Percentiles rank a stretch among this genome's conserved stretches.
These are phyloP conservation scores for Pichia thaimueangensis DNA, from an alignment of 805 yeast species.

Conservation along the genomic window DNA sequence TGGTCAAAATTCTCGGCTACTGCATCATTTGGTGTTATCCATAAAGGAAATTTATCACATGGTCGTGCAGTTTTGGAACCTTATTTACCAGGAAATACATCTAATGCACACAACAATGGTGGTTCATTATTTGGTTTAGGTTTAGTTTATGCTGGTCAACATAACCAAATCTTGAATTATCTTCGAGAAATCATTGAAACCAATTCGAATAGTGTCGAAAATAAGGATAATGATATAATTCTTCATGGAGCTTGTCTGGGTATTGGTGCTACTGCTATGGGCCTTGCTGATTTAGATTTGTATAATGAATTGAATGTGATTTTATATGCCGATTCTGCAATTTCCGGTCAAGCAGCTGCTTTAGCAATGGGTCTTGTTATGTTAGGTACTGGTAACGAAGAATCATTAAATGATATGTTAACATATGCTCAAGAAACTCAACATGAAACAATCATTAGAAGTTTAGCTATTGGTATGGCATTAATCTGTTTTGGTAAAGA, in stretches of 20 bases:
- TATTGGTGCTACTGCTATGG: constrained; percentile 96
- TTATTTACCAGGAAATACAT: constrained; percentile 75
- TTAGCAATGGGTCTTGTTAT: constrained; percentile 91
- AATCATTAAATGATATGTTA: constrained; percentile 71
- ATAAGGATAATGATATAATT: constrained; percentile 68
- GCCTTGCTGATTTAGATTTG: constrained; percentile 62
- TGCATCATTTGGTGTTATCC: constrained; percentile 96
- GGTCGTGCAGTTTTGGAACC: constrained; percentile 85
- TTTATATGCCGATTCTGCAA: constrained; percentile 82
- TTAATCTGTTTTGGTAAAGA: constrained; percentile 81
- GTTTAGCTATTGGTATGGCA: constrained; percentile 87
- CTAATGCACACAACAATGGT: constrained; percentile 88
- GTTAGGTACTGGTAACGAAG: constrained; percentile 81
- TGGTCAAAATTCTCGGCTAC: constrained; percentile 98
- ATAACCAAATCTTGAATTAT: constrained; percentile 76
- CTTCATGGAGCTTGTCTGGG: constrained; percentile 96
- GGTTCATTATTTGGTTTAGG: constrained; percentile 94
- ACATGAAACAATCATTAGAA: constrained; percentile 92
- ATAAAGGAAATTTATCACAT: constrained; percentile 87
- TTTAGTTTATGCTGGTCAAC: constrained; percentile 92
- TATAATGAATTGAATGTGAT: constrained; percentile 81
- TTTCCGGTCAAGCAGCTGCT: constrained; percentile 95
- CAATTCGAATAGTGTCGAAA: constrained; percentile 34
- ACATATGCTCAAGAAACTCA: constrained; percentile 91
- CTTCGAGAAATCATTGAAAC: constrained; percentile 67